These are phyloP conservation scores for Beauveria sp. DNA, from an alignment of 2,329 filamentous ascomycete species.

Conservation along the genomic window DNA sequence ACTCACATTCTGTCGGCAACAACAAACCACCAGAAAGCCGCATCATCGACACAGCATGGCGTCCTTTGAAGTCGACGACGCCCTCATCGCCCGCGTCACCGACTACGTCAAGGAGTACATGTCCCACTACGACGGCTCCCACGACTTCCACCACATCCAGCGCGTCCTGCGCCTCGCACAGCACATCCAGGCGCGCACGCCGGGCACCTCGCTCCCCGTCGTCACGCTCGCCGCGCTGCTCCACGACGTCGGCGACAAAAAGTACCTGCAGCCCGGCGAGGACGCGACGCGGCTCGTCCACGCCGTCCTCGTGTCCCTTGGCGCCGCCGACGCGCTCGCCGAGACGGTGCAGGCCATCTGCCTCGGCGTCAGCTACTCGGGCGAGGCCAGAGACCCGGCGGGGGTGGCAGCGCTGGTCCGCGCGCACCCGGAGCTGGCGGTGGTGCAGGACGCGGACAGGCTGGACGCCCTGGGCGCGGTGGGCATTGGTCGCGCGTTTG, in stretches of 20 bases:
- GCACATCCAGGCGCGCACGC: conserved; percentile 50
- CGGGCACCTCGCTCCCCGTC: conserved; percentile 31
- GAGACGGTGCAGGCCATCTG: conserved; percentile 63
- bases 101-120: conserved; percentile 64
- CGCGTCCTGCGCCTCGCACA: conserved; percentile 70
- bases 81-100: conserved; percentile 49
- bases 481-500: conserved; percentile 62
- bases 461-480: conserved; percentile 87
- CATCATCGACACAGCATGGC: neutral
- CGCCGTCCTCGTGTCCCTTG: conserved; percentile 46
- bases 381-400: conserved; percentile 57
- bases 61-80: conserved; percentile 22
- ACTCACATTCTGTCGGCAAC: no score
- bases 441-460: conserved; percentile 88
- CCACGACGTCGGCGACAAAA: conserved; percentile 86
- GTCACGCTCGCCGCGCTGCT: conserved; percentile 66
- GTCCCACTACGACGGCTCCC: conserved; percentile 72
- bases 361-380: conserved; percentile 68
- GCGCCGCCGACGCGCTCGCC: conserved; percentile 52
- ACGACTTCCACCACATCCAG: conserved; percentile 79
- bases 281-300: conserved; percentile 49
- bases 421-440: conserved; percentile 53
- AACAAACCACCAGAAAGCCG: neutral
- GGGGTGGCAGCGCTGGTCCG: conserved; percentile 54
- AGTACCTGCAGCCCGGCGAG: conserved; percentile 58